These are phyloP conservation scores for Sextonia rubra DNA, from an alignment of 164 flowering plant genomes.

Conservation along the genomic window DNA sequence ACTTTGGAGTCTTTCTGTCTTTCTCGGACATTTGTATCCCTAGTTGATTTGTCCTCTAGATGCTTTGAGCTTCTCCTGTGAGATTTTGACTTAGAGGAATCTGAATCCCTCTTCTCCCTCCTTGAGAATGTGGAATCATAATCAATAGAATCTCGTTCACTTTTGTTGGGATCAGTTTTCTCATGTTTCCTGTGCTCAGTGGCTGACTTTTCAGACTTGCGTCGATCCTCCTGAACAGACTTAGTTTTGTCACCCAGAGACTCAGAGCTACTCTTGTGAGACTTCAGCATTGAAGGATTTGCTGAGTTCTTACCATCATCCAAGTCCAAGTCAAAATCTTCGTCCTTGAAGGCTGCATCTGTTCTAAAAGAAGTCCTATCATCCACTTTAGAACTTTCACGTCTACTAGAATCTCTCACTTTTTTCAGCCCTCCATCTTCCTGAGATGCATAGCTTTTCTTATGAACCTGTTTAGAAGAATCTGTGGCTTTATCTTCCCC, in stretches of 20 bases:
- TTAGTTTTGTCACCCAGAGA: not conserved
- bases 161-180: constrained; percentile 3
- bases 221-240: constrained; percentile 6
- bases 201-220: constrained; percentile 8
- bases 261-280: not conserved
- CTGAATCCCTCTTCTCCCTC: constrained; percentile 12
- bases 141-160: constrained; percentile 7
- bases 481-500: constrained; percentile 13
- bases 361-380: constrained; percentile 12
- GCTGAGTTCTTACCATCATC: constrained; percentile 5
- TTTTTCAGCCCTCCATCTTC: constrained; percentile 5
- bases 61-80: constrained; percentile 16
- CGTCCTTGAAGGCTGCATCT: constrained; percentile 4
- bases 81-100: constrained; percentile 13
- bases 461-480: not conserved
- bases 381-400: constrained; percentile 8
- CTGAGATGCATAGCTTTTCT: constrained; percentile 3
- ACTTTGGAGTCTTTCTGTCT: constrained; percentile 7
- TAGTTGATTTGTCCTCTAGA: constrained; percentile 6
- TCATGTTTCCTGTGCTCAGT: constrained; percentile 16
- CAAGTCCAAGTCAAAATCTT: constrained; percentile 1
- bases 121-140: constrained; percentile 13
- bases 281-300: constrained; percentile 2
- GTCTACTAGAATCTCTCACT: constrained; percentile 12
- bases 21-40: constrained; percentile 9